A percentile compares a stretch with the other conserved stretches of the same genome.
Conservation (phyloP, 495 filamentous ascomycete genomes). For the Aspergillus nanangensis region DNA sequence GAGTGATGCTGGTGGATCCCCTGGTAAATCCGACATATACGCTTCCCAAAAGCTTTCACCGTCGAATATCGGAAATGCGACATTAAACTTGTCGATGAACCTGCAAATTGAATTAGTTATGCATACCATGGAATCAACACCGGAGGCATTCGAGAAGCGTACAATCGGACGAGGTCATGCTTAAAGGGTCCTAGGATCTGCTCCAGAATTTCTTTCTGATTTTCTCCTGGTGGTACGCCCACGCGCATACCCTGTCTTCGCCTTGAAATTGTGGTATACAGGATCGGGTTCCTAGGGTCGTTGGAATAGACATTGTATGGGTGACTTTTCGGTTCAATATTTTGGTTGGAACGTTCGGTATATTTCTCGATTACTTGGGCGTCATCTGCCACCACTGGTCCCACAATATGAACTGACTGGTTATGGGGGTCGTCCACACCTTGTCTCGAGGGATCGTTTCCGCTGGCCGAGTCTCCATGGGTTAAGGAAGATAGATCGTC, state of each 20-base stretch:
- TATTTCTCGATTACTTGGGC: slow-evolving; percentile 49
- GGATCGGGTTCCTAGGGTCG: slow-evolving; percentile 43
- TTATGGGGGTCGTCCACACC: slow-evolving; percentile 38
- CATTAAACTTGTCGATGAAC: slow-evolving; percentile 48
- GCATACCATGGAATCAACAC: background rate
- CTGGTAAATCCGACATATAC: slow-evolving; percentile 33
- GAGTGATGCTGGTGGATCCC: slow-evolving; percentile 47
- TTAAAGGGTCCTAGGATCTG: slow-evolving; percentile 50
- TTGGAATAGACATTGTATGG: slow-evolving; percentile 48
- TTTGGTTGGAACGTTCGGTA: slow-evolving; percentile 33
- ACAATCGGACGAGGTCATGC: slow-evolving; percentile 48
- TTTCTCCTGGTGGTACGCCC: slow-evolving; percentile 45
- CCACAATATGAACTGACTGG: slow-evolving; percentile 47
- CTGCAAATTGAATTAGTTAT: slow-evolving; percentile 24
- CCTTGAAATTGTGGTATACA: slow-evolving; percentile 44
- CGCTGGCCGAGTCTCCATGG: slow-evolving; percentile 23
- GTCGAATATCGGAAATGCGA: slow-evolving; percentile 51
- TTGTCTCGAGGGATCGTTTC: slow-evolving; percentile 32
- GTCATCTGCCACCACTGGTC: slow-evolving; percentile 47
- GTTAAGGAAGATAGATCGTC: slow-evolving; percentile 24
- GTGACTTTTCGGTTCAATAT: slow-evolving; percentile 36
- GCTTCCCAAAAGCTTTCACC: slow-evolving; percentile 44
- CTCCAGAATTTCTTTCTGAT: slow-evolving; percentile 51
- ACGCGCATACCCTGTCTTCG: slow-evolving; percentile 42
- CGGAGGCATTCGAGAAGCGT: slow-evolving; percentile 25